A percentile compares a stretch with the other conserved stretches of the same genome.
These are phyloP conservation scores for Closterium sp. DNA, from an alignment of 139 green algal species.

Conservation along the genomic window DNA sequence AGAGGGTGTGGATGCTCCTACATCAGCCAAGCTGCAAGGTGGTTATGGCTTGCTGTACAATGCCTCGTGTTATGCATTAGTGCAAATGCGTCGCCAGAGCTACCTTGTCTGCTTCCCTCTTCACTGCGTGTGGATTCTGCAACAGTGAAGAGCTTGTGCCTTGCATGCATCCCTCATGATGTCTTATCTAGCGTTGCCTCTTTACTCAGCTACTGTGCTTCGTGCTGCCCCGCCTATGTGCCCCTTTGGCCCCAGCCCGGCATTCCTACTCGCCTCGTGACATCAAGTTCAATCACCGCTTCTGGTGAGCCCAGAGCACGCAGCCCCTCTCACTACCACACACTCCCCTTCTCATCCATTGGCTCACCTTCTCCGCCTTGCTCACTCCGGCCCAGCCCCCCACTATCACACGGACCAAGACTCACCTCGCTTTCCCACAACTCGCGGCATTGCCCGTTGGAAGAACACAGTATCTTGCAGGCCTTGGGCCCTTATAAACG, in stretches of 20 bases:
- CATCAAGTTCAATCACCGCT: constrained; percentile 42
- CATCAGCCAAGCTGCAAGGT: constrained; percentile 42
- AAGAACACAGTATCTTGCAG: no score
- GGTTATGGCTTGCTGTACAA: neutral
- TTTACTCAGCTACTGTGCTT: neutral
- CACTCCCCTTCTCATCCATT: neutral
- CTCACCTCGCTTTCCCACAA: no score
- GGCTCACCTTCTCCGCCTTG: no score
- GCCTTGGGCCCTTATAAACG: neutral
- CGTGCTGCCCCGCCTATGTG: neutral
- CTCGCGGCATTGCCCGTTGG: no score
- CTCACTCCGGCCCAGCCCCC: no score
- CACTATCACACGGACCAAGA: no score
- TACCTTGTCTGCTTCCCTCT: neutral
- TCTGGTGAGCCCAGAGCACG: neutral
- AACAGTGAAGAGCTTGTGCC: no score
- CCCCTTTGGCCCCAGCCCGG: constrained; percentile 4
- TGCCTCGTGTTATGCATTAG: neutral
- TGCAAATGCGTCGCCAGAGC: neutral
- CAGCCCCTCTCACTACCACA: neutral
- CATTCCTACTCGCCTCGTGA: constrained; percentile 33
- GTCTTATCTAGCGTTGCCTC: no score
- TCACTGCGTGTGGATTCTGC: no score
- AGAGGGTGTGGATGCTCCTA: constrained; percentile 42
- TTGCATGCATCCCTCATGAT: no score